phyloP scores from a whole-genome alignment of 495 filamentous ascomycete species.

The Mycothermus thermophilus region DNA sequence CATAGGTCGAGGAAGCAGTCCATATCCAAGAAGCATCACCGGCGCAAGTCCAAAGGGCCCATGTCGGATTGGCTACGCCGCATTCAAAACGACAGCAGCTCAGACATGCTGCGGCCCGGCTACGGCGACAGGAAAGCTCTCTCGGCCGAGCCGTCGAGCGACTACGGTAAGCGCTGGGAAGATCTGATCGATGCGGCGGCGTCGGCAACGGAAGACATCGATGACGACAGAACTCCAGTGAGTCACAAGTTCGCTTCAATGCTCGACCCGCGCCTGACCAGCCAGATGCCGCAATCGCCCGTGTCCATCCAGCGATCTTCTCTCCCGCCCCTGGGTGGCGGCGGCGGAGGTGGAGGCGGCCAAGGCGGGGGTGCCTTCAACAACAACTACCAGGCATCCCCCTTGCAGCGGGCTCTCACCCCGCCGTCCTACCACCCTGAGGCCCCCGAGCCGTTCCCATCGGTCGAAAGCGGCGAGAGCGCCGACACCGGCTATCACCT shows the following conservation, averaged over 20 bases:
- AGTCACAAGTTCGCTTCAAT: conserved; percentile 27
- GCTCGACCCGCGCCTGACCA: conserved; percentile 26
- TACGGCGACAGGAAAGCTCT: conserved; percentile 66
- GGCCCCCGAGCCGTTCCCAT: conserved; percentile 65
- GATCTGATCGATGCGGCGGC: conserved; percentile 78
- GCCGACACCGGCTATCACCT: conserved; percentile 57
- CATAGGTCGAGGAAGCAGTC: conserved; percentile 73
- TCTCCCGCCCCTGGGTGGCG: conserved; percentile 68
- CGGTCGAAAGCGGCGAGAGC: conserved; percentile 55
- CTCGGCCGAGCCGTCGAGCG: conserved; percentile 66
- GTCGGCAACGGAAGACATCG: conserved; percentile 83
- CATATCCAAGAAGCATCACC: conserved; percentile 66
- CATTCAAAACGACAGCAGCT: conserved; percentile 30
- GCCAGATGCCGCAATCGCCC: conserved; percentile 53
- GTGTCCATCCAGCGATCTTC: conserved; percentile 59
- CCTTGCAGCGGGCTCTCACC: conserved; percentile 72
- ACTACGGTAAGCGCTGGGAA: conserved; percentile 82
- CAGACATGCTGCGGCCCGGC: conserved; percentile 46
- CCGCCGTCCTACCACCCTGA: conserved; percentile 56
- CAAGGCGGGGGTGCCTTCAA: no score
- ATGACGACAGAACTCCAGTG: conserved; percentile 70
- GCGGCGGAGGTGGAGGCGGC: no score
- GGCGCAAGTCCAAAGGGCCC: conserved; percentile 50
- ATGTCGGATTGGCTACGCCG: conserved; percentile 35
- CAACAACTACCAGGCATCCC: conserved; percentile 65